A percentile compares a stretch with the other conserved stretches of the same genome.
Evolutionary conservation across 257 asterid genomes (phyloP).

Genomic region (Misopates orontium): DNA sequence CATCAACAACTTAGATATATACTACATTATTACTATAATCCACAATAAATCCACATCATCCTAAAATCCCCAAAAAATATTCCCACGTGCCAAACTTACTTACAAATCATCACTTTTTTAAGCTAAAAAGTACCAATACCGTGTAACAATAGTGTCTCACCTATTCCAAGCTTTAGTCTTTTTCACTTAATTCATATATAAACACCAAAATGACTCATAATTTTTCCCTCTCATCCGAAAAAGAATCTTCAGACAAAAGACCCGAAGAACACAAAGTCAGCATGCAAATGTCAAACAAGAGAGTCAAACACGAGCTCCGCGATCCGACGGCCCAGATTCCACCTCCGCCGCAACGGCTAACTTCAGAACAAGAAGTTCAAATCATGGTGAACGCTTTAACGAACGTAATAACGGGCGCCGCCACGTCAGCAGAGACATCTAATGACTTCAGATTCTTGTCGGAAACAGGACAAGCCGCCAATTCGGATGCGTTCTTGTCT

Average conservation of each 20-base stretch:
- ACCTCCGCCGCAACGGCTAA: conserved; percentile 23
- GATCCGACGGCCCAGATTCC: not conserved
- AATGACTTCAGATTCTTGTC: not conserved
- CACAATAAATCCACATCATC: too few relatives aligned
- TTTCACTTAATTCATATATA: not conserved
- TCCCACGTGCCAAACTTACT: not conserved
- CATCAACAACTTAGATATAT: not conserved
- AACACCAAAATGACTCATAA: not conserved
- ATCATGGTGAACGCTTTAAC: conserved; percentile 47
- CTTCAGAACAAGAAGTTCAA: conserved; percentile 38
- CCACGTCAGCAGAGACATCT: not conserved
- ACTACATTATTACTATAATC: too few relatives aligned
- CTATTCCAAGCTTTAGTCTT: not conserved
- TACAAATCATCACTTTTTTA: not conserved
- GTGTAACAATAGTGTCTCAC: not conserved
- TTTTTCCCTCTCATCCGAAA: conserved; percentile 1
- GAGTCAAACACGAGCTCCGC: conserved; percentile 6
- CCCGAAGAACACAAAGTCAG: conserved; percentile 1
- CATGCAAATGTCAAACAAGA: conserved; percentile 30
- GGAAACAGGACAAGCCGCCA: too few relatives aligned
- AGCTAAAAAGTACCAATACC: not conserved
- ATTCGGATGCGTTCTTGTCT: conserved; percentile 20
- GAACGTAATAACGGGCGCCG: conserved; percentile 42
- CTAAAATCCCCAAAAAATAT: not conserved
- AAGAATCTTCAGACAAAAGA: too few relatives aligned